These are phyloP conservation scores for Metschnikowia sp. DNA, from an alignment of 805 yeast genomes.

Conservation along the genomic window DNA sequence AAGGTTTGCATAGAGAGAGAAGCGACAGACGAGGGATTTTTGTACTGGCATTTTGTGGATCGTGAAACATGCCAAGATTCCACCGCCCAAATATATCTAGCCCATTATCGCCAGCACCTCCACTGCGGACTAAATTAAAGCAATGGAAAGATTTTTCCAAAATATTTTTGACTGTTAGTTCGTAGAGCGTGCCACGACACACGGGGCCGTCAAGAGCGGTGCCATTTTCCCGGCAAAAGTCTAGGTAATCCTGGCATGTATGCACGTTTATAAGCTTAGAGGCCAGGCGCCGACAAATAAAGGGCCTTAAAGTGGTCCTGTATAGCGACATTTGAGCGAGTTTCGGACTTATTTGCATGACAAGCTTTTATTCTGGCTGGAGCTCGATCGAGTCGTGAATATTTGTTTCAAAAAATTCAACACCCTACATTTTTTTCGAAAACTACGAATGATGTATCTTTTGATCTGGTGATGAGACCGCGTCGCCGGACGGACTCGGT, in stretches of 20 bases:
- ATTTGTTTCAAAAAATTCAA: too few species aligned
- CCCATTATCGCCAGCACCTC: constrained; percentile 58
- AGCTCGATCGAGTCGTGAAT: too few species aligned
- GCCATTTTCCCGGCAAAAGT: constrained; percentile 24
- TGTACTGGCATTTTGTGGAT: not conserved
- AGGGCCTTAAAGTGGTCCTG: not conserved
- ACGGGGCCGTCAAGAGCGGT: constrained; percentile 35
- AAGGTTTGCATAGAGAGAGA: constrained; percentile 8
- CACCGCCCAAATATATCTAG: constrained; percentile 54
- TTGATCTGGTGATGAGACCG: too few species aligned
- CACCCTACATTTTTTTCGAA: too few species aligned
- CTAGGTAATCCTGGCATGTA: constrained; percentile 28
- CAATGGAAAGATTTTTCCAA: constrained; percentile 39
- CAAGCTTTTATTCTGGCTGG: too few species aligned
- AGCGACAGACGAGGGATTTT: constrained; percentile 3
- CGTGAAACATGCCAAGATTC: constrained; percentile 27
- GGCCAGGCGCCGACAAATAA: not conserved
- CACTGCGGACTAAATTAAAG: constrained; percentile 39
- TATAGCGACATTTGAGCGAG: too few species aligned
- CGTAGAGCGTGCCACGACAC: constrained; percentile 56
- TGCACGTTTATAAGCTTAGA: constrained; percentile 13
- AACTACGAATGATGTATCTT: too few species aligned
- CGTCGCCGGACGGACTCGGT: too few species aligned
- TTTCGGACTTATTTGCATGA: too few species aligned
- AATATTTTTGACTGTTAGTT: constrained; percentile 40